Percentiles rank a stretch among this genome's conserved stretches.
Evolutionary conservation across 2,329 filamentous ascomycete genomes (phyloP).

Genomic region (Chaetothyriales sp.): DNA sequence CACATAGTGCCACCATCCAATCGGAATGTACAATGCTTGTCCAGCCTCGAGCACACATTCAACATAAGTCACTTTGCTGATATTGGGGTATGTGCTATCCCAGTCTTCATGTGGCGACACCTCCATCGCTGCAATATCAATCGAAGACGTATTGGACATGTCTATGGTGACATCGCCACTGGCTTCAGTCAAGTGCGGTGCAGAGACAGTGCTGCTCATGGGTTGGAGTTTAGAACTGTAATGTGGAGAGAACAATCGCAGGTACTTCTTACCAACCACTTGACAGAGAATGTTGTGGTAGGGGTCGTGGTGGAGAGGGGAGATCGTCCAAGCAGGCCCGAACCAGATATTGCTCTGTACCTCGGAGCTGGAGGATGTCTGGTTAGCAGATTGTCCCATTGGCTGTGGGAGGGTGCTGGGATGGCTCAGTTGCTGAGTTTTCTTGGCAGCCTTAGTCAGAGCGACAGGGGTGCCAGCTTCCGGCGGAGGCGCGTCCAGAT

Average conservation of each 20-base stretch:
- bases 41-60: constrained; percentile 67
- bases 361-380: neutral
- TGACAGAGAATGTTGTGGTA: constrained; percentile 88
- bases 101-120: constrained; percentile 32
- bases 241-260: constrained; percentile 66
- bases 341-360: constrained; percentile 76
- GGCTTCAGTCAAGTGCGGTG: constrained; percentile 14
- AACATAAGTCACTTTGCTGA: constrained; percentile 48
- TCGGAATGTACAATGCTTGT: constrained; percentile 75
- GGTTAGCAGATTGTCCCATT: constrained; percentile 2
- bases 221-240: constrained; percentile 46
- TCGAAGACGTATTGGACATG: constrained; percentile 76
- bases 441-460: constrained; percentile 20
- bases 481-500: constrained; percentile 46
- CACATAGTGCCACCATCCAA: constrained; percentile 98
- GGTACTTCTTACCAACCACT: constrained; percentile 77
- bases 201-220: constrained; percentile 28
- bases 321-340: constrained; percentile 73
- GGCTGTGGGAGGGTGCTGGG: constrained; percentile 11
- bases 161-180: constrained; percentile 48
- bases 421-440: constrained; percentile 3
- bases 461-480: constrained; percentile 36
- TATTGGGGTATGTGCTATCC: constrained; percentile 37
- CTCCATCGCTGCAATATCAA: constrained; percentile 61
- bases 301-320: constrained; percentile 81